Percentiles rank a stretch among this genome's conserved stretches.
Conservation (phyloP, 805 yeast genomes). For the Clavispora asparagi region DNA sequence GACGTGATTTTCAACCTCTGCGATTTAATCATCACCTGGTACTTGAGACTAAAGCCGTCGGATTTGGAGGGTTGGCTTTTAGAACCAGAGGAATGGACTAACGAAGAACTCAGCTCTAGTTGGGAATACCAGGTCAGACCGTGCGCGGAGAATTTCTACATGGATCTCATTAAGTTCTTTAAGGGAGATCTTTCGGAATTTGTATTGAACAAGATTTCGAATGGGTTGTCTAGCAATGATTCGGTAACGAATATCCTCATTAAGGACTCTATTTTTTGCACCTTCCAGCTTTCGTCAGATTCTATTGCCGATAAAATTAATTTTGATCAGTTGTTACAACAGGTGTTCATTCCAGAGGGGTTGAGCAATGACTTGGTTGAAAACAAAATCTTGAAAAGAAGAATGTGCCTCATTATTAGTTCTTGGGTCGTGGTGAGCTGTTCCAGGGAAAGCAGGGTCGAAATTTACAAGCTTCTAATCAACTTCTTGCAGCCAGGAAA, state of each 20-base stretch:
- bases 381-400: slow-evolving; percentile 61
- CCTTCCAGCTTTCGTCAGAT: slow-evolving; percentile 73
- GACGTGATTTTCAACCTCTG: slow-evolving; percentile 53
- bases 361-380: slow-evolving; percentile 41
- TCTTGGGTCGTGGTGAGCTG: slow-evolving; percentile 78
- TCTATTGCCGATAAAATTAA: slow-evolving; percentile 62
- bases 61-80: slow-evolving; percentile 78
- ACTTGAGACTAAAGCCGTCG: slow-evolving; percentile 63
- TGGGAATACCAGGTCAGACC: slow-evolving; percentile 84
- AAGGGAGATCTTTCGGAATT: slow-evolving; percentile 49
- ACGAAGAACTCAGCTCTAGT: slow-evolving; percentile 68
- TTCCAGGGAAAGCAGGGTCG: slow-evolving; percentile 49
- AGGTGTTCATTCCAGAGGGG: slow-evolving; percentile 66
- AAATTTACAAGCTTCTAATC: slow-evolving; percentile 54
- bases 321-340: slow-evolving; percentile 57
- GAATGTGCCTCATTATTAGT: slow-evolving; percentile 68
- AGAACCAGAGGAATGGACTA: slow-evolving; percentile 92
- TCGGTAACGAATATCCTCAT: slow-evolving; percentile 48
- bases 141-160: slow-evolving; percentile 81
- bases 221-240: slow-evolving; percentile 25
- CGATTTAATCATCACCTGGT: slow-evolving; percentile 66
- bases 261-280: slow-evolving; percentile 77
- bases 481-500: slow-evolving; percentile 43
- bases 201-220: slow-evolving; percentile 55
- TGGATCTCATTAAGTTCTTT: slow-evolving; percentile 63